Conservation (phyloP, 805 yeast genomes). For the Middelhovenomyces tepae region DNA sequence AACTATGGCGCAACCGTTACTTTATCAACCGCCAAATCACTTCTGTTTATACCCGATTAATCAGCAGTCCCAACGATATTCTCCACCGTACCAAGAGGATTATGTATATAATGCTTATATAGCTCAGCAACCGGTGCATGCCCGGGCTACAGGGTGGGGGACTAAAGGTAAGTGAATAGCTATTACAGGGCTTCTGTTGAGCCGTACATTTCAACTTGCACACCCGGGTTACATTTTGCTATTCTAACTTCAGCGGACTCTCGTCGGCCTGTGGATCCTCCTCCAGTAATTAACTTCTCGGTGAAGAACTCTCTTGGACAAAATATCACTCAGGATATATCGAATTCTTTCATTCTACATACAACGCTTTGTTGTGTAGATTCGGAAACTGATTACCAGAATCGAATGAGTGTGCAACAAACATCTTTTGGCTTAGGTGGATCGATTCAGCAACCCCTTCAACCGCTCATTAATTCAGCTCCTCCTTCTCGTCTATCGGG, state of each 20-base stretch:
- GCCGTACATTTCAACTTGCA: background rate
- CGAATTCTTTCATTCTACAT: slow-evolving; percentile 21
- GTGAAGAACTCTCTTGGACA: slow-evolving; percentile 18
- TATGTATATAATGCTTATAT: slow-evolving; percentile 14
- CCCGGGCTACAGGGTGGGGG: slow-evolving; percentile 29
- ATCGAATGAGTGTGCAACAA: slow-evolving; percentile 3
- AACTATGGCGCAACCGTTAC: too few species aligned
- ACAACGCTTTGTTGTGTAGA: slow-evolving; percentile 12
- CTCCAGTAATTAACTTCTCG: slow-evolving; percentile 24
- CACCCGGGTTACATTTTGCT: background rate
- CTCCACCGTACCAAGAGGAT: background rate
- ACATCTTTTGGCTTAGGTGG: background rate
- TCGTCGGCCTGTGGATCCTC: slow-evolving; percentile 29
- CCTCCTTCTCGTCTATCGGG: slow-evolving; percentile 14
- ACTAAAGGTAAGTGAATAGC: slow-evolving; percentile 17
- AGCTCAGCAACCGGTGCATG: slow-evolving; percentile 27
- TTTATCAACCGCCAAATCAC: too few species aligned
- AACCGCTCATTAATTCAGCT: background rate
- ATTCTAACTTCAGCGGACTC: slow-evolving; percentile 21
- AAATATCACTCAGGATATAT: slow-evolving; percentile 23
- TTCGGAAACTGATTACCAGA: slow-evolving; percentile 5
- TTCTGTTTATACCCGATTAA: background rate
- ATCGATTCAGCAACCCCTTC: slow-evolving; percentile 1
- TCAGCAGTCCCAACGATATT: background rate
- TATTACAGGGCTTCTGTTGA: background rate